These are phyloP conservation scores for Fusarium torulosum DNA, from an alignment of 2,329 filamentous ascomycete genomes.

Conservation along the genomic window DNA sequence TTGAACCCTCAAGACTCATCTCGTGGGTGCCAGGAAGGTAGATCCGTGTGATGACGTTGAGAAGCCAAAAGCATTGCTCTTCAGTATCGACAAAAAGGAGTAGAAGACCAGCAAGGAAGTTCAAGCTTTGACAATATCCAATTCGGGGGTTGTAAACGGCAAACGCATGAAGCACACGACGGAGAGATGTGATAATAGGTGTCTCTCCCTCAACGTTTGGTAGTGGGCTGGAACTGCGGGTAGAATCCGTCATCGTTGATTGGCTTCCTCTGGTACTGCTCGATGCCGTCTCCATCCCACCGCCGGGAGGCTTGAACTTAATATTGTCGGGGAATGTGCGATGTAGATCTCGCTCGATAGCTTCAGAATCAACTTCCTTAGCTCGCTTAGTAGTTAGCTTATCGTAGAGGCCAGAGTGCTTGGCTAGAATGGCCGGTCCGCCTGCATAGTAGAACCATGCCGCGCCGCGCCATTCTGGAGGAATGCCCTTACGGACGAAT, in stretches of 20 bases:
- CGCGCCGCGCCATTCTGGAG: conserved; percentile 92
- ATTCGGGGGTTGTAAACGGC: conserved; percentile 91
- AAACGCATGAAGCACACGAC: conserved; percentile 89
- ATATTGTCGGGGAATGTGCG: conserved; percentile 96
- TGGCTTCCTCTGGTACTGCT: conserved; percentile 53
- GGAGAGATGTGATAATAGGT: conserved; percentile 81
- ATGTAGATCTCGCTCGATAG: conserved; percentile 93
- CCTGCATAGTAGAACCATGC: conserved; percentile 98
- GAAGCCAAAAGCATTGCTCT: conserved; percentile 91
- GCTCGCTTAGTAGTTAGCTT: conserved; percentile 74
- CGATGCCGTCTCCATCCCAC: conserved; percentile 50
- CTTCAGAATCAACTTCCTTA: conserved; percentile 81
- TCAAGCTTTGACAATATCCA: conserved; percentile 95
- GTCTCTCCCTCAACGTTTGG: conserved; percentile 69
- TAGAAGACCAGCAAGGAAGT: conserved; percentile 91
- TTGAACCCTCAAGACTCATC: conserved; percentile 88
- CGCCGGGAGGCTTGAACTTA: conserved; percentile 77
- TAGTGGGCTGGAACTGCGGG: conserved; percentile 53
- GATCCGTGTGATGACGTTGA: conserved; percentile 89
- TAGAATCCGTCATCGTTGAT: conserved; percentile 53
- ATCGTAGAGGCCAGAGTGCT: conserved; percentile 82
- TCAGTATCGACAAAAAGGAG: conserved; percentile 89
- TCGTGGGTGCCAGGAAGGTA: conserved; percentile 95
- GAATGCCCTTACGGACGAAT: conserved; percentile 92
- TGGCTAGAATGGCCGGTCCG: conserved; percentile 81